A percentile compares a stretch with the other conserved stretches of the same genome.
Conservation (phyloP, 176 grass and related monocot species). For the Coix lacrymajobi region DNA sequence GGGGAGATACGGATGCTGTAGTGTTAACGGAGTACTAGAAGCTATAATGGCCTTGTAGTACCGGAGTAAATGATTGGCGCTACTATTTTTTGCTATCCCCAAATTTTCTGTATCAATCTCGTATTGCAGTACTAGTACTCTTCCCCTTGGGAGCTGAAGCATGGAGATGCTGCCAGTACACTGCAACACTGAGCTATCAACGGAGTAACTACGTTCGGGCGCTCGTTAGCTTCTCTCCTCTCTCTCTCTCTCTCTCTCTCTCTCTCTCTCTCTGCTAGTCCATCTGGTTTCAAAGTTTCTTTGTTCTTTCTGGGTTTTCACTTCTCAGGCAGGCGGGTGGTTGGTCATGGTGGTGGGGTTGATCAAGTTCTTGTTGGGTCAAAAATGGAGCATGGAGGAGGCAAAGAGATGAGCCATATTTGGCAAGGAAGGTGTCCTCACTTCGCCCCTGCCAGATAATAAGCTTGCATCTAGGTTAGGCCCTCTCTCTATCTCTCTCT, state of each 20-base stretch:
- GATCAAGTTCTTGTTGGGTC: conserved; percentile 42
- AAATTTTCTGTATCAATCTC: conserved; percentile 14
- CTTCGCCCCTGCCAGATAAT: conserved; percentile 30
- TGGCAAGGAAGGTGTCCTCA: conserved; percentile 30
- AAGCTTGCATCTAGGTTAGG: conserved; percentile 26
- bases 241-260: conserved; percentile 17
- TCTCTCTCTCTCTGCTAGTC: conserved; percentile 12
- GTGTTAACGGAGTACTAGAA: not conserved
- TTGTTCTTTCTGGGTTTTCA: conserved; percentile 3
- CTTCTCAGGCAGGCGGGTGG: conserved; percentile 4
- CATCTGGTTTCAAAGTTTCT: conserved; percentile 1
- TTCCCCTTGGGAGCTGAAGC: conserved; percentile 42
- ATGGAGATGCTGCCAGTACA: conserved; percentile 35
- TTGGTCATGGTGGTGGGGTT: conserved; percentile 35
- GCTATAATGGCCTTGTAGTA: conserved; percentile 8
- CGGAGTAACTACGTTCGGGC: not conserved
- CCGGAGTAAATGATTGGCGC: conserved; percentile 35
- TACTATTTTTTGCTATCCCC: conserved; percentile 21
- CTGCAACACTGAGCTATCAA: conserved; percentile 21
- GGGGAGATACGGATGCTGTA: conserved; percentile 13
- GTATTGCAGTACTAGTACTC: conserved; percentile 22
- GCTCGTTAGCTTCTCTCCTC: not conserved
- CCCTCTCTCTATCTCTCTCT: not conserved
- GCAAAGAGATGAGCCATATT: conserved; percentile 33
- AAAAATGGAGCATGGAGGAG: conserved; percentile 38